Evolutionary conservation across 2,329 filamentous ascomycete species (phyloP).

Genomic region (Pseudogymnoascus sp.): DNA sequence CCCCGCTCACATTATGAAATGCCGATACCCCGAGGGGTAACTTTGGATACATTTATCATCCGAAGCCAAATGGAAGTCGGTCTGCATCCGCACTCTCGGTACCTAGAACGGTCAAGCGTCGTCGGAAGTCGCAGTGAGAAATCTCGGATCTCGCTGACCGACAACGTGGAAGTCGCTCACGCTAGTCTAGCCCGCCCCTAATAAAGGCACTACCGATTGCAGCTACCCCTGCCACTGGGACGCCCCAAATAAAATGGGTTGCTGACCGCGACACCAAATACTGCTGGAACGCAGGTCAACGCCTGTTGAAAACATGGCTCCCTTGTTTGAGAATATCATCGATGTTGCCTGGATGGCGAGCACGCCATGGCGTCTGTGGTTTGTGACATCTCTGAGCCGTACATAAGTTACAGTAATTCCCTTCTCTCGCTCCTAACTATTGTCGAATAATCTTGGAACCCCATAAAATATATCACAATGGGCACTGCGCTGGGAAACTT

Average conservation of each 20-base stretch:
- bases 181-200: not conserved
- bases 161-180: conserved; percentile 1
- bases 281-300: not conserved
- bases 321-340: not conserved
- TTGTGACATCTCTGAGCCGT: not conserved
- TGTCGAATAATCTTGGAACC: not conserved
- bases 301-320: not conserved
- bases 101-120: not conserved
- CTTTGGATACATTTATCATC: not conserved
- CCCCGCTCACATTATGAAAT: not conserved
- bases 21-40: conserved; percentile 5
- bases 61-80: not conserved
- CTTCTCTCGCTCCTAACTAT: not conserved
- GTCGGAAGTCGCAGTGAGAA: not conserved
- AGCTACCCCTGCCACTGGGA: not conserved
- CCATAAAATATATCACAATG: conserved; percentile 5
- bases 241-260: not conserved
- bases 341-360: not conserved
- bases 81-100: not conserved
- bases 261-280: not conserved
- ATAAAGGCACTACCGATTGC: not conserved
- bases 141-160: not conserved
- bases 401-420: not conserved
- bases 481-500: conserved; percentile 27
- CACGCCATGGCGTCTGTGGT: not conserved